phyloP scores from a whole-genome alignment of 139 green algal genomes.

The Yamagishiella unicocca region DNA sequence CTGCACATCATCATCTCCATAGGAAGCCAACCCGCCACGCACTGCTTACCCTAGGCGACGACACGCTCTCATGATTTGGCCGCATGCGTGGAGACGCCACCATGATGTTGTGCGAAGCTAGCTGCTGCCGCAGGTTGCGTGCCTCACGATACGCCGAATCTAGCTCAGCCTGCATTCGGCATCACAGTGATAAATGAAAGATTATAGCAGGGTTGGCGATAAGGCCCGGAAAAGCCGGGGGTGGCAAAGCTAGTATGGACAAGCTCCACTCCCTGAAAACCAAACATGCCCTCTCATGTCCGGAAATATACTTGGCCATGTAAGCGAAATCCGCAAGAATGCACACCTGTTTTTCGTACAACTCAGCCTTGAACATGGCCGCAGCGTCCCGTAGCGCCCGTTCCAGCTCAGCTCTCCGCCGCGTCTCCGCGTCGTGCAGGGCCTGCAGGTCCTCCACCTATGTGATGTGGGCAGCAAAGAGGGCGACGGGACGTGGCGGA shows the following conservation, averaged over 20 bases:
- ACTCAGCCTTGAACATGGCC: slow-evolving; percentile 73
- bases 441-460: slow-evolving; percentile 65
- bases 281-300: too few species aligned
- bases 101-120: slow-evolving; percentile 19
- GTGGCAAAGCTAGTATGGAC: slow-evolving; percentile 13
- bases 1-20: too few species aligned
- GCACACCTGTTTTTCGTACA: slow-evolving; percentile 70
- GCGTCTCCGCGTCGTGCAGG: slow-evolving; percentile 57
- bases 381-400: slow-evolving; percentile 68
- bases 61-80: too few species aligned
- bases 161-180: slow-evolving; percentile 32
- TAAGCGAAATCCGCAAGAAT: too few species aligned
- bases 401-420: slow-evolving; percentile 65
- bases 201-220: too few species aligned
- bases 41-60: too few species aligned
- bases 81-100: not conserved
- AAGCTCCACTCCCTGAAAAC: too few species aligned
- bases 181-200: too few species aligned
- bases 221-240: too few species aligned
- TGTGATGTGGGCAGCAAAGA: too few species aligned
- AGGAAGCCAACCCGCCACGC: too few species aligned
- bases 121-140: slow-evolving; percentile 37
- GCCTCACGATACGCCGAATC: slow-evolving; percentile 31
- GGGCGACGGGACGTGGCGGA: not conserved
- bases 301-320: too few species aligned